These are phyloP conservation scores for Purpureocillium lavendulum DNA, from an alignment of 2,329 filamentous ascomycete species.

Conservation along the genomic window DNA sequence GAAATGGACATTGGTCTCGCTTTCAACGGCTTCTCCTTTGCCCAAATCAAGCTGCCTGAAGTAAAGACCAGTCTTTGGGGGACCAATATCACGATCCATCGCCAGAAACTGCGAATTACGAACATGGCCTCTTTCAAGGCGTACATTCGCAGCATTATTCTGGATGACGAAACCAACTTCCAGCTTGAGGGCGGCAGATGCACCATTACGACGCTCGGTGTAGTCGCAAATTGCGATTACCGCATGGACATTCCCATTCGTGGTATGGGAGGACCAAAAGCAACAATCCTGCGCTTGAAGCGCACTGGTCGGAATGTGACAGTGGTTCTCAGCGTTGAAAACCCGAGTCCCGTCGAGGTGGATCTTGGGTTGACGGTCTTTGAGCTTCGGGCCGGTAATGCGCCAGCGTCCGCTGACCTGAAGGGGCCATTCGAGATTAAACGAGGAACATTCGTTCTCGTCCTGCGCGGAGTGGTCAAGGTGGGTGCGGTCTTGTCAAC, in stretches of 20 bases:
- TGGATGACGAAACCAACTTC: constrained; percentile 17
- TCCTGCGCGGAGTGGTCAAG: constrained; percentile 13
- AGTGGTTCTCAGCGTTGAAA: constrained; percentile 15
- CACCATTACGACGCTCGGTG: constrained; percentile 15
- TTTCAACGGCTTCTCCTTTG: constrained; percentile 20
- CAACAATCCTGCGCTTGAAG: constrained; percentile 13
- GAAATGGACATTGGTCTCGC: constrained; percentile 19
- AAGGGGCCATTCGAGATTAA: constrained; percentile 19
- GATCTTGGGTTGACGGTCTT: constrained; percentile 21
- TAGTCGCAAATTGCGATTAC: constrained; percentile 15
- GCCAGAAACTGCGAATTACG: constrained; percentile 19
- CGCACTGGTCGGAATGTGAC: constrained; percentile 9
- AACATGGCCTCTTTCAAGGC: constrained; percentile 18
- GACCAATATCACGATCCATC: constrained; percentile 14
- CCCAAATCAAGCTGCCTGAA: constrained; percentile 20
- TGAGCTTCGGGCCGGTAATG: constrained; percentile 15
- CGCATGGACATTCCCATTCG: constrained; percentile 17
- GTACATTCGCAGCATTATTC: constrained; percentile 21
- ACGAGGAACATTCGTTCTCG: constrained; percentile 17
- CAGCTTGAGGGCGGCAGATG: constrained; percentile 20
- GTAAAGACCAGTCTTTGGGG: constrained; percentile 18
- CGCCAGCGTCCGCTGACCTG: constrained; percentile 10
- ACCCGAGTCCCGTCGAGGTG: constrained; percentile 22
- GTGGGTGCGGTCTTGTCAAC: constrained; percentile 2
- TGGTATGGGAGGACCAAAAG: constrained; percentile 16